Conservation (phyloP, 2,329 filamentous ascomycete species). For the Stachybotrys chlorohalonatus region DNA sequence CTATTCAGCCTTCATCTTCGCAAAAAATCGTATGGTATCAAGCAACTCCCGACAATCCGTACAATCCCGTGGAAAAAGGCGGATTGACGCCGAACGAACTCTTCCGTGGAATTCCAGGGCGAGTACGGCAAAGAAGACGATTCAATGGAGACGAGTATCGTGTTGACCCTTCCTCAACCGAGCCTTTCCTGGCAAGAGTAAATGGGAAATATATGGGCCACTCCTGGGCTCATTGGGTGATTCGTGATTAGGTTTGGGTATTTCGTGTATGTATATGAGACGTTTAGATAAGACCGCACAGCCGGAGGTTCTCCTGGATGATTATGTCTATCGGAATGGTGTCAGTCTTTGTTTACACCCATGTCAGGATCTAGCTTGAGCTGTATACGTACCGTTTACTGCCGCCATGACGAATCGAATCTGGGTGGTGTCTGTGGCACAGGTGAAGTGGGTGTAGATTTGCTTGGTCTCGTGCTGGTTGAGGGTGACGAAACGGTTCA, state of each 20-base stretch:
- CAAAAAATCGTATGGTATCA: constrained; percentile 19
- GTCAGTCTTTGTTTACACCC: constrained; percentile 29
- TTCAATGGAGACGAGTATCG: background rate
- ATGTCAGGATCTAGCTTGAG: background rate
- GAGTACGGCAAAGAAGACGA: background rate
- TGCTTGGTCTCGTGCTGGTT: constrained; percentile 99
- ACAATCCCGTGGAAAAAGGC: constrained; percentile 15
- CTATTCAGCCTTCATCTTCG: constrained; percentile 12
- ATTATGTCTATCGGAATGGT: constrained; percentile 68
- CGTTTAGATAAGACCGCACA: constrained; percentile 89
- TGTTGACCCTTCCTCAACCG: constrained; percentile 7
- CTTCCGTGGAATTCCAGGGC: background rate
- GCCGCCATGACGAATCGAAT: constrained; percentile 99
- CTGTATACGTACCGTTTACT: constrained; percentile 70
- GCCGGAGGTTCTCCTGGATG: constrained; percentile 96
- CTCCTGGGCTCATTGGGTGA: constrained; percentile 25
- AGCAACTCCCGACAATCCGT: constrained; percentile 18
- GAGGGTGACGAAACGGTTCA: constrained; percentile 95
- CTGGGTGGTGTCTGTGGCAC: constrained; percentile 96
- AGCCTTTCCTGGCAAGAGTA: constrained; percentile 19
- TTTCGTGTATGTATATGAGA: constrained; percentile 28
- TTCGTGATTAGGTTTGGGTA: constrained; percentile 33
- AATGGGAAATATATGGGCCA: constrained; percentile 28
- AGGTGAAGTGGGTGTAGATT: constrained; percentile 99
- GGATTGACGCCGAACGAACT: constrained; percentile 14